Conservation (phyloP, 2,329 filamentous ascomycete genomes). For the Pseudocercospora eumusae region DNA sequence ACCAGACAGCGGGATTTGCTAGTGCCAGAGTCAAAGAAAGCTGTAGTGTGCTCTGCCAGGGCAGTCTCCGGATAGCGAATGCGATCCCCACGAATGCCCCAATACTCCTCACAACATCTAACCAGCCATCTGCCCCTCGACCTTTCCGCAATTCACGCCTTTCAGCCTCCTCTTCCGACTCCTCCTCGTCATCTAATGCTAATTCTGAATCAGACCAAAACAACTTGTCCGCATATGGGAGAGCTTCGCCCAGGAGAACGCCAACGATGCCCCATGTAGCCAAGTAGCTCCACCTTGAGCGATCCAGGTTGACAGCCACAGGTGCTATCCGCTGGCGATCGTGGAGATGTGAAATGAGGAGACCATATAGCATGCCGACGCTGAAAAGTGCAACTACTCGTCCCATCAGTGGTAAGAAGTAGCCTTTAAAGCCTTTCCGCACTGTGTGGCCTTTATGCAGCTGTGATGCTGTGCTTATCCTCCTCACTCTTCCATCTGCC, state of each 20-base stretch:
- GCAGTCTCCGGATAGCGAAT: constrained; percentile 82
- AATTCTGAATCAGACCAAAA: constrained; percentile 61
- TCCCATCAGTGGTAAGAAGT: constrained; percentile 47
- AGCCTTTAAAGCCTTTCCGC: constrained; percentile 33
- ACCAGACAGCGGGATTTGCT: constrained; percentile 93
- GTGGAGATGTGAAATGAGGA: constrained; percentile 77
- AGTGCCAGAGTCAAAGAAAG: constrained; percentile 85
- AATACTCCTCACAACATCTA: constrained; percentile 67
- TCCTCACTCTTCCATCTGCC: constrained; percentile 28
- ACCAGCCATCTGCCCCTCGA: constrained; percentile 57
- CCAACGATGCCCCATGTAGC: constrained; percentile 80
- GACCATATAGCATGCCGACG: constrained; percentile 80
- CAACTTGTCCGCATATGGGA: constrained; percentile 80
- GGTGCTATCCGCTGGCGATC: constrained; percentile 65
- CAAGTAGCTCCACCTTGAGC: constrained; percentile 66
- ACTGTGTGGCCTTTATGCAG: constrained; percentile 22
- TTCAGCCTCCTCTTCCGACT: constrained; percentile 21
- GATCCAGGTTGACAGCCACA: constrained; percentile 61
- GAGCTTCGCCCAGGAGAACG: constrained; percentile 71
- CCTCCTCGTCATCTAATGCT: constrained; percentile 28
- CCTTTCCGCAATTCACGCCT: constrained; percentile 18
- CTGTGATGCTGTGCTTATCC: constrained; percentile 32
- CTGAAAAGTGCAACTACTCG: constrained; percentile 63
- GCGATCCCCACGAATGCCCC: constrained; percentile 73
- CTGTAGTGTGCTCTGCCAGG: constrained; percentile 94